phyloP scores from a whole-genome alignment of 352 stramenopile species.

The Globisporangium spiculum region DNA sequence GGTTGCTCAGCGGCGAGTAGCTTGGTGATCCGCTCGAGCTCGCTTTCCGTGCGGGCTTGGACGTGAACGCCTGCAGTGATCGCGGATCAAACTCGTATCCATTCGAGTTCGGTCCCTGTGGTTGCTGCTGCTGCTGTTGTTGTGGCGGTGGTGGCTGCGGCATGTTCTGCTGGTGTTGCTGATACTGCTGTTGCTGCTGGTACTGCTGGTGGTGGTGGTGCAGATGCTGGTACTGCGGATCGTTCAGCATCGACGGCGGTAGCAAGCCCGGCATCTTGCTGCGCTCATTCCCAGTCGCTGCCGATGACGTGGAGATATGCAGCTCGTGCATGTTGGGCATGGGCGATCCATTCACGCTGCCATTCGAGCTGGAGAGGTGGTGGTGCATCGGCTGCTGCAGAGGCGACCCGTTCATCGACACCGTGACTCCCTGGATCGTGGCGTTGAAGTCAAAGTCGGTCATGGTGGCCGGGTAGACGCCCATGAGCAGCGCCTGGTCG shows the following conservation, averaged over 20 bases:
- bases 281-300: slow-evolving; percentile 16
- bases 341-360: slow-evolving; percentile 3
- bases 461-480: slow-evolving; percentile 54
- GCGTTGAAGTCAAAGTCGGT: slow-evolving; percentile 64
- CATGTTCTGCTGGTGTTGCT: slow-evolving; percentile 21
- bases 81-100: slow-evolving; percentile 21
- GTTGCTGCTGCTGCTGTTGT: not conserved
- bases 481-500: slow-evolving; percentile 53
- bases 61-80: slow-evolving; percentile 22
- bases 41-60: slow-evolving; percentile 10
- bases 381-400: slow-evolving; percentile 8
- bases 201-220: slow-evolving; percentile 22
- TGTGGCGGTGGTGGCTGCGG: slow-evolving; percentile 9
- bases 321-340: slow-evolving; percentile 16
- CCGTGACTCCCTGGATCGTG: slow-evolving; percentile 38
- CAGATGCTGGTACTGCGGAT: slow-evolving; percentile 25
- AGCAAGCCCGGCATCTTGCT: slow-evolving; percentile 31
- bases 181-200: slow-evolving; percentile 23
- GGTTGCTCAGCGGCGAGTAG: slow-evolving; percentile 43
- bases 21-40: slow-evolving; percentile 31
- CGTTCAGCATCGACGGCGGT: slow-evolving; percentile 25
- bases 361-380: slow-evolving; percentile 2
- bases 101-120: slow-evolving; percentile 1
- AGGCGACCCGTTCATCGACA: slow-evolving; percentile 4
- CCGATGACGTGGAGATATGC: slow-evolving; percentile 17